Evolutionary conservation across 805 yeast genomes (phyloP), one percentile per base, ranked within the genome.

Genomic region (Candida montana): DNA sequence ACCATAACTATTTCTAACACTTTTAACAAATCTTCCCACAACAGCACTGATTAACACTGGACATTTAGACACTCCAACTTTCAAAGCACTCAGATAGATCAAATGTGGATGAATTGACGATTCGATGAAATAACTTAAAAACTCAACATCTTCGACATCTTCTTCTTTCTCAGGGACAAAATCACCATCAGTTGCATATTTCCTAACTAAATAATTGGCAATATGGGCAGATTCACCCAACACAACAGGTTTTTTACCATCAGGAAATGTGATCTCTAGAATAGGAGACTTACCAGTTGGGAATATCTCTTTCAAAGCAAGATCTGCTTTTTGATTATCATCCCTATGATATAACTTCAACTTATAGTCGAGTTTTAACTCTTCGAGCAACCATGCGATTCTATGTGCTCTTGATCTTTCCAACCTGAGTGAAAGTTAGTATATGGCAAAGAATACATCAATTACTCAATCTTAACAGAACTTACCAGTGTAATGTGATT

Each of bases 231-330:
- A 71, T 58, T 83, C 91, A 10, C 77, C 78, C 33, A 79, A 47
- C 2, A 63, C 53, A 24, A 47, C 52, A 39, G 50, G 51, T 33
- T 47, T 42, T 16, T 54, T 54, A 12, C 64, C 60, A 34, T 50
- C 48, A 18, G 49, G 47, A 21, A 65, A 70, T 33, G 65, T 64
- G 29, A 69, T 55, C 47, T 75, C 81, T 33, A 83, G 47, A 1
- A 81, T 57, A 1, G 91, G 91, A 1, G 79, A 64, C 52, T 77
- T 79, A 0, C 88, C 89, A 18, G 76, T 59, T 9, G 84, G 82
- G 52, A 78, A 83, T 10, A 79, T 62, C 31, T 72, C 63, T 44
- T 66, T 66, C 31, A 81, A 58, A 29, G 65, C 77, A 2, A 63
- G 62, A 7, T 76, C 77, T 1, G 79, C 79, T 32, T 75, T 61